Evolutionary conservation across 2,329 filamentous ascomycete genomes (phyloP).

Genomic region (Cladosporium velox): DNA sequence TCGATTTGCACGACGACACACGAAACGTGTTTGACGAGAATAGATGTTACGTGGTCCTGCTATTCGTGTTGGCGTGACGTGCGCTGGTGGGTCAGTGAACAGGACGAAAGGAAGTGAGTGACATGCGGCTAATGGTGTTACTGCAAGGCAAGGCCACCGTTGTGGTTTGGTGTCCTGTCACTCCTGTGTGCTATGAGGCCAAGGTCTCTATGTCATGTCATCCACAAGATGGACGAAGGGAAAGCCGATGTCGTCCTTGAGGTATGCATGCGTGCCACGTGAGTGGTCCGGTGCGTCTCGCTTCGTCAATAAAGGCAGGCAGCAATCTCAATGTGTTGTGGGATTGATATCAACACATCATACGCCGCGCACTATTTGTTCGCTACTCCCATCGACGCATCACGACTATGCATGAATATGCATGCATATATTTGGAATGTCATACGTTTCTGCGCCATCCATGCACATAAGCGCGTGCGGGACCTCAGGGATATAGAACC

Average conservation of each 20-base stretch:
- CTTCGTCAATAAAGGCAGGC: not conserved
- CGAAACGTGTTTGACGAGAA: conserved; percentile 1
- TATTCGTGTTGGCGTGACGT: not conserved
- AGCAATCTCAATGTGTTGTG: not conserved
- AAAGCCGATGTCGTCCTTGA: not conserved
- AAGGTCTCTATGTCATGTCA: not conserved
- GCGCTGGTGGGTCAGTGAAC: not conserved
- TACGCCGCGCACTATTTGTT: not conserved
- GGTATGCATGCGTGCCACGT: not conserved
- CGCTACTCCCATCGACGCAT: not conserved
- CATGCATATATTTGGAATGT: conserved; percentile 10
- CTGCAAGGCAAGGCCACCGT: not conserved
- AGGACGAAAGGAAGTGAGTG: not conserved
- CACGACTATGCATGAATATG: not conserved
- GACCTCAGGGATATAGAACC: not conserved
- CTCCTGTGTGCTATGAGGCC: not conserved
- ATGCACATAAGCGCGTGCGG: conserved; percentile 13
- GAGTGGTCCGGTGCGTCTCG: not conserved
- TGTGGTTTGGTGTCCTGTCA: not conserved
- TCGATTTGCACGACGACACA: not conserved
- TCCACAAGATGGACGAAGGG: not conserved
- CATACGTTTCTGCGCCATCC: not conserved
- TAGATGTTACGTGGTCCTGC: not conserved
- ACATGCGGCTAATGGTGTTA: not conserved
- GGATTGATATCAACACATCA: not conserved